Base-by-base conservation (phyloP, 225 moss, liverwort and hornwort genomes). In the Takakia lepidozioides region DNA sequence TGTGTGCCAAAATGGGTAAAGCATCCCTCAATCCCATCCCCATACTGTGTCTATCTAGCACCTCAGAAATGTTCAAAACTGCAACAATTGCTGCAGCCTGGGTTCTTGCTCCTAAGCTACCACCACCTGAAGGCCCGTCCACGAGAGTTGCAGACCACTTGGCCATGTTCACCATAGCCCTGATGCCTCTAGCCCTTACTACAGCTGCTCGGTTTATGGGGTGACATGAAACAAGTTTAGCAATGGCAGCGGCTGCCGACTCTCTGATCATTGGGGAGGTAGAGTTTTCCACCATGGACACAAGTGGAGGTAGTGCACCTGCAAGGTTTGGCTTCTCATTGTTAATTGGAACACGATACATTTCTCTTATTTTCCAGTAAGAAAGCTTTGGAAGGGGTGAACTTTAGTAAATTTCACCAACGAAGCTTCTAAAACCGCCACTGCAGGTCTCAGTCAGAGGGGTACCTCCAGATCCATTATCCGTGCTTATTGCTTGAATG, bases 131-230 rank as follows among this genome's bases (percentile, higher is more conserved):
- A 21, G 34, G 48, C 18, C 67, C 79, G 58, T 85, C 63, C 24
- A 37, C 0, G 0, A 79, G 66, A 0, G 48, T 73, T 14, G 70
- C 66, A n/a, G 88, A 82, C 88, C 88, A 88, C 0, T 25, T 58
- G 2, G 79, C 88, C 88, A 88, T 88, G 9, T 82, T 84, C 19
- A 88, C 78, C 66, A 88, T 67, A 25, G 79, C 68, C 59, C 52
- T 70, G 0, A 88, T 48, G 41, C 84, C 88, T 27, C 79, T 75
- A 2, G 24, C 40, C 55, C 67, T 69, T 9, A 88, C 65, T 0
- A 88, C 70, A 19, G 51, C 40, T 52, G 48, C 61, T 61, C 73
- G 75, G 51, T 88, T 88, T 3, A 58, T 6, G 0, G 73, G 71
- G 38, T 88, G 88, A 29, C 66, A 66, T 8, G 82, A 68, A 3